These are phyloP conservation scores for Salvia sclarea DNA, from an alignment of 305 asterid genomes.

Conservation along the genomic window DNA sequence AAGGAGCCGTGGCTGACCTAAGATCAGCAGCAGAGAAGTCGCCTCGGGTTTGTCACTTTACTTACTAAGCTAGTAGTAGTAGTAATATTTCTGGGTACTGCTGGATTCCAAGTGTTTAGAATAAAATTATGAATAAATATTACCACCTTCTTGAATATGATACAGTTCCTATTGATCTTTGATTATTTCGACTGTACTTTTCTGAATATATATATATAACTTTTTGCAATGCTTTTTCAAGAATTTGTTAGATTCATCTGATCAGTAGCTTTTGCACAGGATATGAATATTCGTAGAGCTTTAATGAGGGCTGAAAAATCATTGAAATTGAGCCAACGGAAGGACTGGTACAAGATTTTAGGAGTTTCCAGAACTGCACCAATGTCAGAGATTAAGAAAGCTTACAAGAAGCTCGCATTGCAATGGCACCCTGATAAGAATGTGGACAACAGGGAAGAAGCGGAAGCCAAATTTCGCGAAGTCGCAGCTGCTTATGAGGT, in stretches of 20 bases:
- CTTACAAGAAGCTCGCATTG: slow-evolving; percentile 92
- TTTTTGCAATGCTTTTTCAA: not conserved
- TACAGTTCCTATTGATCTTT: not conserved
- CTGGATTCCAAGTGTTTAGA: not conserved
- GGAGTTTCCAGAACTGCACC: slow-evolving; percentile 71
- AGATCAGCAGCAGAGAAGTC: slow-evolving; percentile 82
- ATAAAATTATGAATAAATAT: too few relatives aligned
- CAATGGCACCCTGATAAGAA: slow-evolving; percentile 50
- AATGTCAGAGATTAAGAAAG: slow-evolving; percentile 80
- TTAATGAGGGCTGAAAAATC: slow-evolving; percentile 74
- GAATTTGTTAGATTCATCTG: not conserved
- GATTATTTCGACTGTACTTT: not conserved
- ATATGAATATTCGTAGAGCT: slow-evolving; percentile 65
- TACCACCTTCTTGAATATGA: too few relatives aligned
- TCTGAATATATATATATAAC: not conserved
- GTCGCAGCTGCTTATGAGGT: slow-evolving; percentile 98
- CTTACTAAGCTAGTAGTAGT: not conserved
- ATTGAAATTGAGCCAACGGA: slow-evolving; percentile 75
- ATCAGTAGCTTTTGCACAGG: slow-evolving; percentile 36
- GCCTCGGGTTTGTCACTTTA: slow-evolving; percentile 63
- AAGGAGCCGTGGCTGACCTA: slow-evolving; percentile 87
- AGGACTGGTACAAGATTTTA: slow-evolving; percentile 94
- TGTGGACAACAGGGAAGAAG: slow-evolving; percentile 80
- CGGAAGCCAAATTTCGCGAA: slow-evolving; percentile 82
- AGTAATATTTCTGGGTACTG: not conserved